These are phyloP conservation scores for Verticillium dahliae DNA, from an alignment of 2,329 filamentous ascomycete species.

Conservation along the genomic window DNA sequence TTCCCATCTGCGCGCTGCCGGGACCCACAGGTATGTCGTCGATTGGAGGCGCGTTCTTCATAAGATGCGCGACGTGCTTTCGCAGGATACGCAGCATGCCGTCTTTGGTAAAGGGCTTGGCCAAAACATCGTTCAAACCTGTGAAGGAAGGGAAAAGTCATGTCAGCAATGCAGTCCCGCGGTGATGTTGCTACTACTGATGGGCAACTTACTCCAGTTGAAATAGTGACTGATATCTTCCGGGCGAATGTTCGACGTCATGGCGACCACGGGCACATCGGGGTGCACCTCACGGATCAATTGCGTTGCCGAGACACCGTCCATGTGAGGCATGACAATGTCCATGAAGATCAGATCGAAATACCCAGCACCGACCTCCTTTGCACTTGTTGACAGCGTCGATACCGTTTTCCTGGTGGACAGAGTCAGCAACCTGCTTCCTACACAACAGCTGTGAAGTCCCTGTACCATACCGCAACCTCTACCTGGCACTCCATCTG, in stretches of 20 bases:
- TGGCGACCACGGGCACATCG: conserved; percentile 84
- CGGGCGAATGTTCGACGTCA: conserved; percentile 97
- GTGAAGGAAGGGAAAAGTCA: not conserved
- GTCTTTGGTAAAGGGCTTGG: conserved; percentile 91
- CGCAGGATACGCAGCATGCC: conserved; percentile 80
- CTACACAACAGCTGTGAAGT: not conserved
- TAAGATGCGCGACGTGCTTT: conserved; percentile 79
- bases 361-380: conserved; percentile 34
- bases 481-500: conserved; percentile 63
- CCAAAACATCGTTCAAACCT: conserved; percentile 97
- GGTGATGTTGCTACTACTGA: not conserved
- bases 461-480: conserved; percentile 48
- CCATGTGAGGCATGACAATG: conserved; percentile 95
- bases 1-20: conserved; percentile 25
- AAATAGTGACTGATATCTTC: conserved; percentile 98
- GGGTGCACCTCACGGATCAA: conserved; percentile 84
- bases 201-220: conserved; percentile 31
- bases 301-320: conserved; percentile 90
- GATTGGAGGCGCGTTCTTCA: conserved; percentile 54
- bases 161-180: conserved; percentile 1
- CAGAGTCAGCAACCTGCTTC: not conserved
- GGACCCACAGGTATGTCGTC: conserved; percentile 28
- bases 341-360: conserved; percentile 78
- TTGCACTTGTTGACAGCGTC: conserved; percentile 85
- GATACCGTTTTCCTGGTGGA: conserved; percentile 59